phyloP scores from a whole-genome alignment of 2,329 filamentous ascomycete genomes.

The Fusarium aywerte region DNA sequence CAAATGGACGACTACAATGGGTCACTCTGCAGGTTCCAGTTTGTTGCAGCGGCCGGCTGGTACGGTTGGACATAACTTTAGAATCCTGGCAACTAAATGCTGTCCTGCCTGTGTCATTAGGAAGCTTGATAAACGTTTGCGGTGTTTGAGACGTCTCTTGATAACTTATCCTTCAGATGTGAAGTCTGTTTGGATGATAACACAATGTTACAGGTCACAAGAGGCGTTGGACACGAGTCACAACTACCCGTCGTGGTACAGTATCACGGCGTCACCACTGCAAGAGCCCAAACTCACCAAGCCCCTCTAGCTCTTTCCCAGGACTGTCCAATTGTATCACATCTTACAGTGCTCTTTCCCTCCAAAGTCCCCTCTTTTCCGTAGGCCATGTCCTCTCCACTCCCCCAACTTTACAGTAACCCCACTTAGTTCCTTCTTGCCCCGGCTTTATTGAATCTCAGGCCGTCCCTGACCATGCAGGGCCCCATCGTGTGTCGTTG shows the following conservation, averaged over 20 bases:
- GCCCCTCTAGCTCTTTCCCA: constrained; percentile 19
- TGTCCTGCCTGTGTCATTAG: background rate
- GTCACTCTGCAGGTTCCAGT: constrained; percentile 2
- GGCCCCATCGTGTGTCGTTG: constrained; percentile 27
- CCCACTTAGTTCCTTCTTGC: constrained; percentile 29
- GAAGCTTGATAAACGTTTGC: constrained; percentile 16
- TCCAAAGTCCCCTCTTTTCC: constrained; percentile 30
- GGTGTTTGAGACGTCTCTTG: background rate
- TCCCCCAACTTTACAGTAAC: constrained; percentile 32
- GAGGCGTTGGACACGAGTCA: constrained; percentile 26
- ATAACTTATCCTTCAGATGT: background rate
- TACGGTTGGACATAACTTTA: background rate
- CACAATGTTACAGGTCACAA: constrained; percentile 9
- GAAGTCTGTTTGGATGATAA: background rate
- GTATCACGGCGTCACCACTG: constrained; percentile 41
- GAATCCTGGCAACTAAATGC: background rate
- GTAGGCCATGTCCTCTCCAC: constrained; percentile 25
- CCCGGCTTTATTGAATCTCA: constrained; percentile 30
- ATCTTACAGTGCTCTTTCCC: constrained; percentile 11
- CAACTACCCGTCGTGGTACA: constrained; percentile 16
- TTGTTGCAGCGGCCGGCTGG: constrained; percentile 19
- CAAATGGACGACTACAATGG: constrained; percentile 30
- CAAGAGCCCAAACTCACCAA: constrained; percentile 6
- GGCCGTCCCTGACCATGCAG: constrained; percentile 24
- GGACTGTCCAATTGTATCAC: constrained; percentile 8